Conservation (phyloP, 768 basidiomycete species). For the Tephrocybe sp. region DNA sequence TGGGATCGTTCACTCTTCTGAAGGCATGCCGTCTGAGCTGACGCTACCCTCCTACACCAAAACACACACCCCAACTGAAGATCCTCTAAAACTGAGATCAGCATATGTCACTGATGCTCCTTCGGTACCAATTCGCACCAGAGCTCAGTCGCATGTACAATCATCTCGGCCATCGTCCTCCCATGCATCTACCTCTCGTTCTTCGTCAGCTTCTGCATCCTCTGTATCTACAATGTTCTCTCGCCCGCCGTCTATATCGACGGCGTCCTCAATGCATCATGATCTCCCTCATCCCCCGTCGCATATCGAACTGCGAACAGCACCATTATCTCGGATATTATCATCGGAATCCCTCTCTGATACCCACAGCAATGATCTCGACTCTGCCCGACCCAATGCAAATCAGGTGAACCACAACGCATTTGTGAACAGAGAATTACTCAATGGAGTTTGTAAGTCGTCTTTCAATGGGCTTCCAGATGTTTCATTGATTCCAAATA, state of each 20-base stretch:
- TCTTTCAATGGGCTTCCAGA: not conserved
- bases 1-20: not conserved
- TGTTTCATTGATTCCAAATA: constrained; percentile 6
- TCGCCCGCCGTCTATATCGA: constrained; percentile 1
- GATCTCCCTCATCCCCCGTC: not conserved
- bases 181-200: too few species aligned
- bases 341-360: constrained; percentile 7
- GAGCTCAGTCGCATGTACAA: not conserved
- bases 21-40: not conserved
- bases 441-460: constrained; percentile 62
- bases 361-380: not conserved
- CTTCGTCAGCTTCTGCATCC: too few species aligned
- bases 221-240: not conserved
- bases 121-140: not conserved
- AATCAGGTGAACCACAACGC: constrained; percentile 36
- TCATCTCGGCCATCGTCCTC: too few species aligned
- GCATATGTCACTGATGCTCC: not conserved
- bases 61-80: not conserved
- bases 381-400: not conserved
- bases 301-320: not conserved
- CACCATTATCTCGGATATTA: constrained; percentile 1
- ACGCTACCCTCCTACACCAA: constrained; percentile 8
- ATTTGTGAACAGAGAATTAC: constrained; percentile 58
- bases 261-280: not conserved
- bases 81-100: not conserved